Base-by-base conservation (phyloP, 2,329 filamentous ascomycete species). In the Hypoxylon sp. region DNA sequence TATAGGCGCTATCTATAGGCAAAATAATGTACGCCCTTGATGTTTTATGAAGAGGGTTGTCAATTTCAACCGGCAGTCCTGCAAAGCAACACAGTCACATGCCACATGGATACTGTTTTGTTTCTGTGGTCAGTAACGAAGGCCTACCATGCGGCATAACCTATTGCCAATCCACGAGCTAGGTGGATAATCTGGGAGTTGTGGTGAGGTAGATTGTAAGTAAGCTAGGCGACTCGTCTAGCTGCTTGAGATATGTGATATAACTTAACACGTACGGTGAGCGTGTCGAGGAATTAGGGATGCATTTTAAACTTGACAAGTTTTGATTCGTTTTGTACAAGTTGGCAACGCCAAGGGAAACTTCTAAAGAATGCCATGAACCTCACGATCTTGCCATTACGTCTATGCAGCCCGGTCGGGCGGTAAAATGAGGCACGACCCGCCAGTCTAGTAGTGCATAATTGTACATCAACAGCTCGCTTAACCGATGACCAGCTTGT, bases 401-500 rank as follows among this genome's bases (percentile, higher is more conserved):
- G 71, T 76, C 74, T 48, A 46, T 75, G 75, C 46, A 27, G 29
- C 29, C 43, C 43, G 59, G 67, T 53, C 65, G 61, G 54, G 23
- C 25, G 25, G 25, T 27, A 47, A 55, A 63, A 60, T 43, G 53
- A 69, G 62, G 63, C 34, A 68, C 45, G 58, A 52, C 54, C 67
- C 61, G 62, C 63, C 69, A 70, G 71, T 76, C 72, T 74, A 74
- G 66, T 73, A 70, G 67, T 75, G 69, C 72, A 68, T 76, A 72
- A 70, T 76, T 71, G 69, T 76, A 78, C 71, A 74, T 37, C 19
- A 41, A 46, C 34, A 11, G 25, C 19, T 53, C 59, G 57, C 52
- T 79, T 95, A 99, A 91, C 96, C 96, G 83, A 99, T 97, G 75
- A 98, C 82, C 74, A 99, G 86, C 83, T 90, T 90, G 79, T 88